Base-by-base conservation (phyloP, 2,329 filamentous ascomycete species). In the Claviceps cyperi region DNA sequence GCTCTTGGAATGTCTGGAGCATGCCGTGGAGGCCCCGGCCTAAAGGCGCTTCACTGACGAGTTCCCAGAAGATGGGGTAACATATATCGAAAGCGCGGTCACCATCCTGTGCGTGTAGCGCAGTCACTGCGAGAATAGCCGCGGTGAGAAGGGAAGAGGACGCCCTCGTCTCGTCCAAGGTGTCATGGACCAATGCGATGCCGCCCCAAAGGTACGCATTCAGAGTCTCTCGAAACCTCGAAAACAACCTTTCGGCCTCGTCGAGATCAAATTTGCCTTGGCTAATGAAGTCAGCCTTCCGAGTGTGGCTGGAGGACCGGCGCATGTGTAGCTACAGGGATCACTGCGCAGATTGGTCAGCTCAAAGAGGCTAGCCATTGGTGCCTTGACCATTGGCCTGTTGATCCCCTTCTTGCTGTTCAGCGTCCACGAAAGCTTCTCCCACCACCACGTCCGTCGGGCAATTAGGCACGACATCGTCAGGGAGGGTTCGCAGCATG, bases 41-140 rank as follows among this genome's bases (percentile, higher is more conserved):
- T 8, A 64, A 54, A 49, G n/a, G n/a, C n/a, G 76, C 75, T 32
- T 67, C 71, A 15, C 75, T 74, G 43, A 80, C 74, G 2, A 81
- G 68, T 4, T 72, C 68, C 1, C 77, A 70, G 54, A 81, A 80
- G 52, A 80, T 75, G 49, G 68, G 68, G 57, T 77, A 80, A 58
- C 78, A 80, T 2, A 67, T 64, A 46, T 76, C 74, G 51, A 81
- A 74, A 2, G 74, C 71, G 2, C 67, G 65, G 5, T 72, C 74
- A 46, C 56, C 55, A 22, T 61, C 60, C 17, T 58, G 60, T 1
- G 57, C 56, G 47, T 64, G 62, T 17, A 64, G 48, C 2, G 62
- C 60, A 11, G 62, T 63, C 14, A 64, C 62, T 3, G 62, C 58
- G n/a, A 64, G 55, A n/a, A 64, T 63, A 28, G 62, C 59, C 0